Conservation (phyloP, 1,284 basidiomycete species). For the Ceratobasidium sp. region DNA sequence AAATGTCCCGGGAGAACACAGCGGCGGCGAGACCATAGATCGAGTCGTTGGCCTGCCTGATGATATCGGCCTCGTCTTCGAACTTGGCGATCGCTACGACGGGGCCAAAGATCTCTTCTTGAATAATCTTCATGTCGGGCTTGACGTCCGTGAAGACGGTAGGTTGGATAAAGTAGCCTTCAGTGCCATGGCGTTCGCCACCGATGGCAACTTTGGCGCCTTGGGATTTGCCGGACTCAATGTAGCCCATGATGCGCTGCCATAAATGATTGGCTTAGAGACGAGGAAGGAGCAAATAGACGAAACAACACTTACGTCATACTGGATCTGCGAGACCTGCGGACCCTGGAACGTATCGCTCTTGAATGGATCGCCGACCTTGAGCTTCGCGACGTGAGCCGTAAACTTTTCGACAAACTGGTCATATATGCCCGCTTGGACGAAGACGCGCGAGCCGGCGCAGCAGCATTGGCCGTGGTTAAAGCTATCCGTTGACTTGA, state of each 20-base stretch:
- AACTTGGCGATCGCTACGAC: conserved; percentile 79
- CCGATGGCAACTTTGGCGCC: conserved; percentile 88
- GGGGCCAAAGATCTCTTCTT: conserved; percentile 94
- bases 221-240: conserved; percentile 84
- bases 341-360: conserved; percentile 69
- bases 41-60: conserved; percentile 87
- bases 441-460: conserved; percentile 65
- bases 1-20: conserved; percentile 87
- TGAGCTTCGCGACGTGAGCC: conserved; percentile 59
- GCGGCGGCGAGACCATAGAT: conserved; percentile 90
- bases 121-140: conserved; percentile 87
- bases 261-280: conserved; percentile 34
- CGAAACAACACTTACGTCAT: conserved; percentile 50
- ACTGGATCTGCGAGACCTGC: conserved; percentile 63
- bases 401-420: conserved; percentile 56
- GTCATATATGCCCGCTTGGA: conserved; percentile 65
- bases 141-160: conserved; percentile 88
- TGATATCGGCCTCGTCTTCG: conserved; percentile 76
- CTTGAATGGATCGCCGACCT: conserved; percentile 67
- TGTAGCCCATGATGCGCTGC: conserved; percentile 86
- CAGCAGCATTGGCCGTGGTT: conserved; percentile 67
- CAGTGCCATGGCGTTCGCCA: conserved; percentile 78
- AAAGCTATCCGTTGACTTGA: conserved; percentile 53
- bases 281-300: neutral
- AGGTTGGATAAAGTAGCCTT: conserved; percentile 84